Evolutionary conservation across 306 rosid species (phyloP).

Genomic region (Delonix regia): DNA sequence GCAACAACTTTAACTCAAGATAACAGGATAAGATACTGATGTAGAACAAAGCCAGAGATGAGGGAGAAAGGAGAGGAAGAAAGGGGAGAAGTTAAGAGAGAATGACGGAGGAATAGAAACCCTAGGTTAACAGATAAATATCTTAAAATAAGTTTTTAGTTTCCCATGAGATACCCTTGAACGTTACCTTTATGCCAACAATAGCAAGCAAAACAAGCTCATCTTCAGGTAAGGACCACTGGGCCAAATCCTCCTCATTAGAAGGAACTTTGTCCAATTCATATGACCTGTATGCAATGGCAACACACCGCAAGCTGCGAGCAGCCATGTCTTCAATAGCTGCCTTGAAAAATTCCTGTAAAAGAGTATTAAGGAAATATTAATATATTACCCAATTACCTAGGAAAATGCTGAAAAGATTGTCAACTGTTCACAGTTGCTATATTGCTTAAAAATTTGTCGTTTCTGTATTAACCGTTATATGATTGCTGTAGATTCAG

Average conservation of each 20-base stretch:
- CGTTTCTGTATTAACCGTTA: constrained; percentile 20
- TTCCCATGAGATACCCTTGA: too few species aligned
- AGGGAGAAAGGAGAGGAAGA: too few species aligned
- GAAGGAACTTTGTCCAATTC: constrained; percentile 71
- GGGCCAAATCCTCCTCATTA: constrained; percentile 61
- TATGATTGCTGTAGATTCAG: constrained; percentile 17
- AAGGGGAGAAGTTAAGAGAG: too few species aligned
- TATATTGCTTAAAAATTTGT: constrained; percentile 11
- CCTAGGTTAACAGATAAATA: too few species aligned
- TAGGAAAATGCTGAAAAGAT: constrained; percentile 12
- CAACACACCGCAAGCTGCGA: constrained; percentile 90
- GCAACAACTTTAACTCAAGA: constrained; percentile 12
- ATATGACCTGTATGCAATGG: constrained; percentile 81
- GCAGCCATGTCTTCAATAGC: constrained; percentile 87
- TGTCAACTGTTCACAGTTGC: constrained; percentile 13
- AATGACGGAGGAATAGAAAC: too few species aligned
- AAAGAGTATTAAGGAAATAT: constrained; percentile 18
- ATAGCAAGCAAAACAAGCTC: constrained; percentile 85
- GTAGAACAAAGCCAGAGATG: too few species aligned
- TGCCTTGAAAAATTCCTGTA: constrained; percentile 62
- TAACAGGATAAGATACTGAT: constrained; percentile 27
- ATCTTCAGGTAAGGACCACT: constrained; percentile 85
- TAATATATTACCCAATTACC: constrained; percentile 23
- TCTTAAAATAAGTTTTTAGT: too few species aligned
- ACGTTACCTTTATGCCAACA: constrained; percentile 89